Evolutionary conservation across 176 grass and related monocot species (phyloP).

Genomic region (Ensete glaucum): DNA sequence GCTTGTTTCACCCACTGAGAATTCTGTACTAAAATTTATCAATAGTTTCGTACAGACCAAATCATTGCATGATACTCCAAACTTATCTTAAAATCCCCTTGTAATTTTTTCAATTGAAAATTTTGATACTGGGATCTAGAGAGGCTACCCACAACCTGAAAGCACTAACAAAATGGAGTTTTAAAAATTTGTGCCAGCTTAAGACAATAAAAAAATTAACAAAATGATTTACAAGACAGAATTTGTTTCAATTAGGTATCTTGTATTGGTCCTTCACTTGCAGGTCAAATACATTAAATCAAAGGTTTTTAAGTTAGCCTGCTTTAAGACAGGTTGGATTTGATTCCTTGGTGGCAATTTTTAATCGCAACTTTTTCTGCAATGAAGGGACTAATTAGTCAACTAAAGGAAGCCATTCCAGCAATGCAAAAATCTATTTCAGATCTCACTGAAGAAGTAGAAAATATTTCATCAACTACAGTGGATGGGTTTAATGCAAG

Average conservation of each 20-base stretch:
- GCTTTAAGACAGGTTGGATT: too few relatives aligned
- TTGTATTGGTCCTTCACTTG: too few relatives aligned
- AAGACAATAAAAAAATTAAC: too few relatives aligned
- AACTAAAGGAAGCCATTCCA: slow-evolving; percentile 96
- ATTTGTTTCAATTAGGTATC: too few relatives aligned
- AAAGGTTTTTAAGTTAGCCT: too few relatives aligned
- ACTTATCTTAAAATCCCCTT: too few relatives aligned
- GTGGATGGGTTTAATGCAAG: slow-evolving; percentile 45
- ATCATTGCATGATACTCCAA: too few relatives aligned
- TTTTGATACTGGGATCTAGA: neutral
- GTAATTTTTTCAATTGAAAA: neutral
- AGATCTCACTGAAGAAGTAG: slow-evolving; percentile 84
- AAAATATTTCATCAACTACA: slow-evolving; percentile 39
- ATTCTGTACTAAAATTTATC: neutral
- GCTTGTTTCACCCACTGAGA: neutral
- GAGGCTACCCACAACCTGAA: too few relatives aligned
- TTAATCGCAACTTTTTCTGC: neutral
- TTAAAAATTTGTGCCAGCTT: too few relatives aligned
- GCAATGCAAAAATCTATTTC: slow-evolving; percentile 84
- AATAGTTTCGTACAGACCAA: neutral
- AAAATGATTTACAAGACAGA: too few relatives aligned
- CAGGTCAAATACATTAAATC: too few relatives aligned
- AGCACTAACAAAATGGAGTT: too few relatives aligned
- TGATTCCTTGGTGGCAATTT: neutral
- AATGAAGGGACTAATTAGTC: slow-evolving; percentile 82